phyloP scores from a whole-genome alignment of 768 basidiomycete genomes.

The Obba rivulosa region DNA sequence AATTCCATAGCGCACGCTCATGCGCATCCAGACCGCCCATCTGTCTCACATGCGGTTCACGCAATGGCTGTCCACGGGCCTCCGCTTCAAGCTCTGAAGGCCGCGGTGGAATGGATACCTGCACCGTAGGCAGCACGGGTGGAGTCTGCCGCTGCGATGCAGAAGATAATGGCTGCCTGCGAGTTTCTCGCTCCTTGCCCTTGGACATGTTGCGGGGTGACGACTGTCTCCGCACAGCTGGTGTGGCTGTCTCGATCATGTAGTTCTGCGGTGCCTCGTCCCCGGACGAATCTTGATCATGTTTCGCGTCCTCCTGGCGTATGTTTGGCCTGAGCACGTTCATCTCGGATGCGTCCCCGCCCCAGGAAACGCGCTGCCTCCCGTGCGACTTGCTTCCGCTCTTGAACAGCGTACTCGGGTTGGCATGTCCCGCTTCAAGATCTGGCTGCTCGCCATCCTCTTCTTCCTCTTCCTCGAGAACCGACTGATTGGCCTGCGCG shows the following conservation, averaged over 20 bases:
- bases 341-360: conserved; percentile 49
- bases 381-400: conserved; percentile 30
- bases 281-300: conserved; percentile 62
- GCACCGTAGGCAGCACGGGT: conserved; percentile 31
- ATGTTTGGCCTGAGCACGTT: conserved; percentile 65
- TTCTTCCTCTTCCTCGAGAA: conserved; percentile 70
- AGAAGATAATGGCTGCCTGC: conserved; percentile 41
- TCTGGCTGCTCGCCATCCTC: conserved; percentile 44
- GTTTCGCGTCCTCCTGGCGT: conserved; percentile 56
- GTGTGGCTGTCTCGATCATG: conserved; percentile 72
- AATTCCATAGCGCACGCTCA: conserved; percentile 94
- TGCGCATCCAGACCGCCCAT: conserved; percentile 75
- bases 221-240: conserved; percentile 19
- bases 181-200: conserved; percentile 28
- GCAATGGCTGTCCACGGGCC: conserved; percentile 14
- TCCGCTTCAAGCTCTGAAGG: conserved; percentile 56
- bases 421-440: conserved; percentile 56
- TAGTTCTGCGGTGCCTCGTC: conserved; percentile 85
- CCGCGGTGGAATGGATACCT: conserved; percentile 51
- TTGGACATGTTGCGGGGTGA: conserved; percentile 22
- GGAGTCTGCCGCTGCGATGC: conserved; percentile 33
- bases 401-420: conserved; percentile 31
- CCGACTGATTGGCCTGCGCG: conserved; percentile 63
- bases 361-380: conserved; percentile 56
- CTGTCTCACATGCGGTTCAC: conserved; percentile 30